Percentiles rank a stretch among this genome's conserved stretches.
Conservation (phyloP, 169 alveolate genomes). For the Plasmodium vinckei region DNA sequence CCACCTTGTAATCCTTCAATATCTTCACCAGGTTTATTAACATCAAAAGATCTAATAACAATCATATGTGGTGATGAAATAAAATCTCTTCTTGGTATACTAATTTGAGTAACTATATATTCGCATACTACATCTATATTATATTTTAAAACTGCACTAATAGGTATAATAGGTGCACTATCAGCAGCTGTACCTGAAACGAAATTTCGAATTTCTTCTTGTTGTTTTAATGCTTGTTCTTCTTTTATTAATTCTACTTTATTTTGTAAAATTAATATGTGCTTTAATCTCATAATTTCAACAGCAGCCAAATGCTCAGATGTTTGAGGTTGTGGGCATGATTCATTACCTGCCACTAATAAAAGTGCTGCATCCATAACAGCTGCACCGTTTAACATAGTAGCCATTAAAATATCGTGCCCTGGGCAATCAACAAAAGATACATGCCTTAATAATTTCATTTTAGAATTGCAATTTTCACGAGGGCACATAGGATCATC, state of each 20-base stretch:
- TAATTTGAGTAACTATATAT: conserved; percentile 94
- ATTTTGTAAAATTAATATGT: conserved; percentile 97
- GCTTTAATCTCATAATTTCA: conserved; percentile 98
- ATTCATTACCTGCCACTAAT: conserved; percentile 96
- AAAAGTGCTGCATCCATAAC: conserved; percentile 99
- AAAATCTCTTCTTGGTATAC: conserved; percentile 98
- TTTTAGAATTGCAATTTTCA: conserved; percentile 89
- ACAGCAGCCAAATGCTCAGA: conserved; percentile 99
- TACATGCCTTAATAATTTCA: conserved; percentile 93
- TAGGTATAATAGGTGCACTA: conserved; percentile 98
- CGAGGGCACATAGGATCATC: conserved; percentile 95
- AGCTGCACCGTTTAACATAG: conserved; percentile 99
- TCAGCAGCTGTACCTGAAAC: conserved; percentile 97
- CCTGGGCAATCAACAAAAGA: conserved; percentile 99
- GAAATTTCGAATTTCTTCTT: conserved; percentile 94
- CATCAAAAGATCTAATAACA: conserved; percentile 98
- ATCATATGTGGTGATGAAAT: conserved; percentile 98
- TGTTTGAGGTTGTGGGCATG: conserved; percentile 99
- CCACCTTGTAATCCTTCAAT: conserved; percentile 98
- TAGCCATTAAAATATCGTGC: conserved; percentile 99
- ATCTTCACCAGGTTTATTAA: conserved; percentile 99
- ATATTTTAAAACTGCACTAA: conserved; percentile 96
- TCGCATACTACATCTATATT: conserved; percentile 97
- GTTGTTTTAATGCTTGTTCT: conserved; percentile 95
- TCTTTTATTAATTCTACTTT: conserved; percentile 98